phyloP scores from a whole-genome alignment of 176 grass and related monocot genomes.

The Musa schizocarpa region DNA sequence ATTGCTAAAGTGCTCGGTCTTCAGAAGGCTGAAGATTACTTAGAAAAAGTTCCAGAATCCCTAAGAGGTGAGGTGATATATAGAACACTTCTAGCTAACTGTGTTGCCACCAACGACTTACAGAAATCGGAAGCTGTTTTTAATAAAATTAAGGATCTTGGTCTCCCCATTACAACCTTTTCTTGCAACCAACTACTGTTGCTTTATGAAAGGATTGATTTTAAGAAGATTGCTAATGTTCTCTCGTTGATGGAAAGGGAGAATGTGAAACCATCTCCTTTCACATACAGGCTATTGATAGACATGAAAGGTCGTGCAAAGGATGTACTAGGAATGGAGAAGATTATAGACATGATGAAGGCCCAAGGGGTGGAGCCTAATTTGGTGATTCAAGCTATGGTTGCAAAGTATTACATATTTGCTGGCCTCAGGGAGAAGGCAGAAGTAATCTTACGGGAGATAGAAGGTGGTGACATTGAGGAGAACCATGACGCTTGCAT shows the following conservation, averaged over 20 bases:
- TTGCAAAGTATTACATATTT: constrained; percentile 44
- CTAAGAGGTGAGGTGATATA: constrained; percentile 54
- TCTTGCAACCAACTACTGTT: constrained; percentile 67
- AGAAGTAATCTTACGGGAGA: constrained; percentile 36
- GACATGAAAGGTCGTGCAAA: constrained; percentile 53
- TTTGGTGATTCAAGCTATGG: constrained; percentile 22
- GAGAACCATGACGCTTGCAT: constrained; percentile 27
- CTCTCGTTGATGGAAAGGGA: constrained; percentile 59
- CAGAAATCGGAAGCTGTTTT: constrained; percentile 66
- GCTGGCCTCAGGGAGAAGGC: constrained; percentile 52
- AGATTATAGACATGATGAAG: constrained; percentile 48
- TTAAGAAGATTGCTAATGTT: constrained; percentile 42
- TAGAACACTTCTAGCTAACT: constrained; percentile 50
- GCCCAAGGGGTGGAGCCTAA: constrained; percentile 37
- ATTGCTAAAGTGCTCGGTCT: constrained; percentile 54
- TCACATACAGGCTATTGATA: constrained; percentile 68
- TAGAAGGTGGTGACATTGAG: constrained; percentile 41
- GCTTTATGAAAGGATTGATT: constrained; percentile 52
- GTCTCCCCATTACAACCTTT: constrained; percentile 41
- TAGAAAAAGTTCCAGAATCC: constrained; percentile 38
- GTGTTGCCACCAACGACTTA: constrained; percentile 33
- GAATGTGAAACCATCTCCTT: constrained; percentile 43
- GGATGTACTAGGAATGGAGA: constrained; percentile 57
- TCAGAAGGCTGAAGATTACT: constrained; percentile 48
- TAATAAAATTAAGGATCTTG: constrained; percentile 56